Evolutionary conservation across 805 yeast species (phyloP).

Genomic region (Candida germanica): DNA sequence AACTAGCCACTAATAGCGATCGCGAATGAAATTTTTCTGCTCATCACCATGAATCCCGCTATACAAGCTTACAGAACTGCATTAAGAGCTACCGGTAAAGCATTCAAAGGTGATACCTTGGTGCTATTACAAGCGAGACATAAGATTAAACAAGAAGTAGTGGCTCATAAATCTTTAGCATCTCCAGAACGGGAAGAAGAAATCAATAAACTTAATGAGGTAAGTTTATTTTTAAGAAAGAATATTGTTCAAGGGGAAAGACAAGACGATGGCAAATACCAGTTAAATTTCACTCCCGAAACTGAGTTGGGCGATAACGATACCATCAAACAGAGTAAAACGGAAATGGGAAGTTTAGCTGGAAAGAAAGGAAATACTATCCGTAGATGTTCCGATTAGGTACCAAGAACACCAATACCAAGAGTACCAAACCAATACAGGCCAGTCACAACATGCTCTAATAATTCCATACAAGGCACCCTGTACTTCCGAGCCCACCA

Average conservation of each 20-base stretch:
- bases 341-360: constrained; percentile 44
- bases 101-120: constrained; percentile 50
- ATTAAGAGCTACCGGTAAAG: constrained; percentile 60
- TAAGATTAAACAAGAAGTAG: constrained; percentile 55
- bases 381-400: constrained; percentile 8
- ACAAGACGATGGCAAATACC: constrained; percentile 42
- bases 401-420: no score
- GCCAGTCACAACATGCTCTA: no score
- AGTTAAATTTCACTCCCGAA: constrained; percentile 69
- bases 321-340: constrained; percentile 53
- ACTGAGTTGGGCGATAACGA: constrained; percentile 94
- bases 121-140: constrained; percentile 58
- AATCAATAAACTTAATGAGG: constrained; percentile 57
- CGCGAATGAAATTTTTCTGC: no score
- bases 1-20: no score
- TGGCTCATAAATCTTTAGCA: constrained; percentile 24
- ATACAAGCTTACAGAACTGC: constrained; percentile 62
- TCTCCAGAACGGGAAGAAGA: constrained; percentile 34
- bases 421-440: no score
- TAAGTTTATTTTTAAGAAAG: constrained; percentile 62
- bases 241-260: constrained; percentile 86
- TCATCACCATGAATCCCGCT: constrained; percentile 22
- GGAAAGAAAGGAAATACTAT: constrained; percentile 42
- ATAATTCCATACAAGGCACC: no score
- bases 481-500: no score